Evolutionary conservation across 1,139 yeast species (phyloP), one percentile per base, ranked within the genome.

Genomic region (Spencermartinsiella ligniputridi): DNA sequence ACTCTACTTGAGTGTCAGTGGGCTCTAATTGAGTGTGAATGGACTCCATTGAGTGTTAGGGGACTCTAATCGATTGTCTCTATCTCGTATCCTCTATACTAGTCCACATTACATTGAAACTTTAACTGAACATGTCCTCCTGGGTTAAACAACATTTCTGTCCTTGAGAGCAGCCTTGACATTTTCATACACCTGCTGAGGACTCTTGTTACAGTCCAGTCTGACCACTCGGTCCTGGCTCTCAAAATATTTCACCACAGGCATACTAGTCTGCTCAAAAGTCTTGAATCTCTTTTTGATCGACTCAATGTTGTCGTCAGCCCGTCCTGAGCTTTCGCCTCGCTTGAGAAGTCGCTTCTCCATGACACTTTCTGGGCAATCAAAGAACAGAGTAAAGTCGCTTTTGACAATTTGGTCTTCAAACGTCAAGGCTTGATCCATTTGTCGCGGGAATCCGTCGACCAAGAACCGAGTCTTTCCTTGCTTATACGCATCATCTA

Each of bases 381-480:
- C 96, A 62, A 92, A 92, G 72, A 87, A 92, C 49, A 92, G 73
- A 1, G 95, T 85, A 67, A 89, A 80, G 37, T 85, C 74, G 42
- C 92, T 79, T 5, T 60, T 78, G 39, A 87, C 90, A 40, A 92
- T 80, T 51, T 80, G 74, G 45, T 84, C 78, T 68, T 92, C 98
- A 64, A 92, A 92, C 27, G 92, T 85, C 40, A 85, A 52, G 0
- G 97, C 97, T 70, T 92, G 98, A 68, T 92, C 98, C 97, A 92
- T 90, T 65, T 90, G 88, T 63, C 98, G 78, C 34, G 98, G 98
- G 77, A 92, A 92, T 1, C 98, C 98, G 64, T 92, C 98, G 45
- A 92, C 79, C 58, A 92, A 70, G 64, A 90, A 92, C 52, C 74
- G 72, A 21, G 69, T 67, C 46, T 74, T 74, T 1, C 95, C 95